These are phyloP conservation scores for Ophiocordyceps polyrhachis-furcata DNA, from an alignment of 2,329 filamentous ascomycete genomes.

Conservation along the genomic window DNA sequence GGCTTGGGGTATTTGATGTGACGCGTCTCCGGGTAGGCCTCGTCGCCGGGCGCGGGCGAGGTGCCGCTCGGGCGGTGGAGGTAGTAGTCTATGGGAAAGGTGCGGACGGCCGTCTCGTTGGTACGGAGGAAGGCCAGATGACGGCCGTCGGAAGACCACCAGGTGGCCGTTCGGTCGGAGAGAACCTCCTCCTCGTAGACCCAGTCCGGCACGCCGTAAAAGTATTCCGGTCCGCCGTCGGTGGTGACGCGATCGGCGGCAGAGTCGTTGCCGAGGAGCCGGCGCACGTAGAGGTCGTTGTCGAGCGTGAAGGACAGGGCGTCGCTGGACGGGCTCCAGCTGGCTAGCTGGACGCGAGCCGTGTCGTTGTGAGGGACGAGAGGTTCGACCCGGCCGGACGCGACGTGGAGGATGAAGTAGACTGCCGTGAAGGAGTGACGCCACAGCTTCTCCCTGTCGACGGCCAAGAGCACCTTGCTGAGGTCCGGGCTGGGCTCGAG, in stretches of 20 bases:
- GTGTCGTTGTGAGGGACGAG: slow-evolving; percentile 50
- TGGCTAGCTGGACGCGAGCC: slow-evolving; percentile 60
- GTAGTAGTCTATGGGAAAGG: slow-evolving; percentile 88
- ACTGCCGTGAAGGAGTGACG: slow-evolving; percentile 70
- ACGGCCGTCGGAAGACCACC: slow-evolving; percentile 86
- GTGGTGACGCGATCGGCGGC: slow-evolving; percentile 56
- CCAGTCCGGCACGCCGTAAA: slow-evolving; percentile 96
- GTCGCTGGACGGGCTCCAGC: slow-evolving; percentile 77
- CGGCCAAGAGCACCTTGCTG: slow-evolving; percentile 69
- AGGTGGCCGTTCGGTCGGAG: slow-evolving; percentile 60
- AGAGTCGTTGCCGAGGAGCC: slow-evolving; percentile 29
- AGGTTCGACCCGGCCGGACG: slow-evolving; percentile 56
- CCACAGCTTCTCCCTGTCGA: slow-evolving; percentile 59
- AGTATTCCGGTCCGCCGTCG: slow-evolving; percentile 74
- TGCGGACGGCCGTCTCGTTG: slow-evolving; percentile 80
- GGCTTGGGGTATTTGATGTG: slow-evolving; percentile 97
- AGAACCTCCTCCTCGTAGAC: slow-evolving; percentile 65
- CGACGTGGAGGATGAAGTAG: slow-evolving; percentile 89
- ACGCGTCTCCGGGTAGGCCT: slow-evolving; percentile 76
- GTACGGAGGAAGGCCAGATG: slow-evolving; percentile 85
- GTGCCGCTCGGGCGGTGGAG: slow-evolving; percentile 67
- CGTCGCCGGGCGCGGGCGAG: slow-evolving; percentile 45
- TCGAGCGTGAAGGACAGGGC: slow-evolving; percentile 75
- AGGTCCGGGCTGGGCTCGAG: slow-evolving; percentile 67
- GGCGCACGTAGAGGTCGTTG: slow-evolving; percentile 79